Evolutionary conservation across 139 green algal genomes (phyloP).

Genomic region (Tetradesmus obliquus): DNA sequence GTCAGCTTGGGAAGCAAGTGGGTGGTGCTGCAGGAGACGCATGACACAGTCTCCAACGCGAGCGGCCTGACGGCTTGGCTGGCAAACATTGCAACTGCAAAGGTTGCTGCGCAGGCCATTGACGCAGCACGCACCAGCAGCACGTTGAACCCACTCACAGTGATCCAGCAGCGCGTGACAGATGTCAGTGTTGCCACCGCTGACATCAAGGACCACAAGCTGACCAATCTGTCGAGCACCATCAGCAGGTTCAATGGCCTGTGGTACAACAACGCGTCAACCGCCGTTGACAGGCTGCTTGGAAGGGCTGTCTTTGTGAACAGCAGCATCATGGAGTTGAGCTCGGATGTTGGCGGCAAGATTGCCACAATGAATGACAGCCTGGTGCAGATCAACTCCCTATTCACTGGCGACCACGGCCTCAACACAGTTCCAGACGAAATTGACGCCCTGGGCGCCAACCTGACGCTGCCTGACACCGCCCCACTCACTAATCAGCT

Average conservation of each 20-base stretch:
- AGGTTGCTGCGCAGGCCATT: not conserved
- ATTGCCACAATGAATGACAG: not conserved
- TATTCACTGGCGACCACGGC: not conserved
- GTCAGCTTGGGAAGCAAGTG: not conserved
- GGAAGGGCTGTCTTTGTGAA: not conserved
- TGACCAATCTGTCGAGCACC: not conserved
- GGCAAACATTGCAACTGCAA: not conserved
- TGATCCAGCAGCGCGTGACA: not conserved
- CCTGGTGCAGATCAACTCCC: not conserved
- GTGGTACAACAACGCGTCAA: constrained; percentile 14
- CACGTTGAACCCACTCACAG: constrained; percentile 1
- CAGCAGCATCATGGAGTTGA: not conserved
- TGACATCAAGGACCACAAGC: constrained; percentile 3
- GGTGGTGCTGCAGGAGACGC: not conserved
- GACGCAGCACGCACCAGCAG: not conserved
- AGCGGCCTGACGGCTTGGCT: not conserved
- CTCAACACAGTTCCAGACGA: not conserved
- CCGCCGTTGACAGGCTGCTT: not conserved
- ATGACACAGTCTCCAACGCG: not conserved
- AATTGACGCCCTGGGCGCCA: not conserved
- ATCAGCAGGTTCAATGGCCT: constrained; percentile 3
- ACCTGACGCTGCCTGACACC: not conserved
- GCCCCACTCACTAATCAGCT: not conserved
- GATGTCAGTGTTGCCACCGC: not conserved
- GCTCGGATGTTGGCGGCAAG: not conserved